Evolutionary conservation across 176 grass and related monocot species (phyloP).

Genomic region (Urochloa ruziziensis): DNA sequence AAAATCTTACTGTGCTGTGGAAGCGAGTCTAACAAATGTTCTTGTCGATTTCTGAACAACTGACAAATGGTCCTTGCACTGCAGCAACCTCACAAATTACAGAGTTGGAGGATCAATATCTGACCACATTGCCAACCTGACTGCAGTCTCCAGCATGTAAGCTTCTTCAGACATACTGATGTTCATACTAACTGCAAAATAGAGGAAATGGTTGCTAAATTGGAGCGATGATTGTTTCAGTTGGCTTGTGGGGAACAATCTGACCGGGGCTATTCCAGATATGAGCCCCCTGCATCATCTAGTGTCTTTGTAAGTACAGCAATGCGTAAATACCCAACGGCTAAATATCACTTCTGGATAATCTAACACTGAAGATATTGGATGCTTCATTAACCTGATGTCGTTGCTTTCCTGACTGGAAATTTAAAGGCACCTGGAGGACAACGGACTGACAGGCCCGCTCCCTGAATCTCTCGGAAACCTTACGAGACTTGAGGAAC

Average conservation of each 20-base stretch:
- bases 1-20: neutral
- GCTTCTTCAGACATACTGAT: neutral
- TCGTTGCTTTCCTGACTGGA: slow-evolving; percentile 27
- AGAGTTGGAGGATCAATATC: slow-evolving; percentile 59
- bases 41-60: neutral
- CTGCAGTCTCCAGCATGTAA: slow-evolving; percentile 74
- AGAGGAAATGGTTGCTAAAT: neutral
- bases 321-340: neutral
- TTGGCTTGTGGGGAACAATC: slow-evolving; percentile 68
- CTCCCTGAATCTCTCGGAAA: slow-evolving; percentile 56
- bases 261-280: slow-evolving; percentile 66
- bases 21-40: neutral
- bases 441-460: slow-evolving; percentile 56
- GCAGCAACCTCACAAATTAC: slow-evolving; percentile 78
- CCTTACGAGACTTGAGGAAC: slow-evolving; percentile 50
- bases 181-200: neutral
- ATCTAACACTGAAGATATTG: neutral
- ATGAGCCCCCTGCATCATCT: slow-evolving; percentile 58
- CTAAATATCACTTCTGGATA: neutral
- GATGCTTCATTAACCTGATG: neutral
- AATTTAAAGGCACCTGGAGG: slow-evolving; percentile 77
- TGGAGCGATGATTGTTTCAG: slow-evolving; percentile 37
- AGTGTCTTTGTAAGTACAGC: slow-evolving; percentile 56
- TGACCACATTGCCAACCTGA: slow-evolving; percentile 66
- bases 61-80: neutral